Evolutionary conservation across 208 protist genomes (phyloP).

Genomic region (Leishmania major): DNA sequence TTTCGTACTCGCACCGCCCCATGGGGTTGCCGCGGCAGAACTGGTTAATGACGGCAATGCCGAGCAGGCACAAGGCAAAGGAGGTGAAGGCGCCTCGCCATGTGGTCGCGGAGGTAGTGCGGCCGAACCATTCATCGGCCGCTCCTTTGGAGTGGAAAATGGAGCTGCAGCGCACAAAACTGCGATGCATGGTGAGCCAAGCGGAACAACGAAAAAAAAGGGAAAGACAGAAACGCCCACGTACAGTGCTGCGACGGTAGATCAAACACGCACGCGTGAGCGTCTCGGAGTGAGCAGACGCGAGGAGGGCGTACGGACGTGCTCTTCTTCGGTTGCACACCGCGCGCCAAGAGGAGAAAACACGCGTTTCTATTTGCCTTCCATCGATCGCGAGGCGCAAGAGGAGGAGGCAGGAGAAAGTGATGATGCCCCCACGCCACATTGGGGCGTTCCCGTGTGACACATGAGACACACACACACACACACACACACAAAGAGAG

Average conservation of each 20-base stretch:
- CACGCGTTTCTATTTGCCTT: not conserved
- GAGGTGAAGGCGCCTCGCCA: constrained; percentile 40
- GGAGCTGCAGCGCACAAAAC: constrained; percentile 2
- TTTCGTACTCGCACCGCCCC: constrained; percentile 65
- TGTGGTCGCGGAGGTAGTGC: constrained; percentile 14
- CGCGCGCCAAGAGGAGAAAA: not conserved
- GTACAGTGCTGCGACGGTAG: not conserved
- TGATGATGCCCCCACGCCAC: not conserved
- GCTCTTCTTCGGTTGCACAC: not conserved
- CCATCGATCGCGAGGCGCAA: not conserved
- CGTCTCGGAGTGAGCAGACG: no score
- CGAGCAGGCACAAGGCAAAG: constrained; percentile 45
- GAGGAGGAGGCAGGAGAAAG: not conserved
- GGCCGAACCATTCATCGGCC: constrained; percentile 65
- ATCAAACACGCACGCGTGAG: not conserved
- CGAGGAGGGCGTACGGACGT: not conserved
- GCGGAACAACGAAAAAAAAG: not conserved
- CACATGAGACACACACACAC: not conserved
- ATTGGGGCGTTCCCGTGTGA: not conserved
- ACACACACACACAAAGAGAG: not conserved
- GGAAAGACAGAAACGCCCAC: not conserved
- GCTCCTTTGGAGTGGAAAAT: constrained; percentile 41
- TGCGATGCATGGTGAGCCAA: constrained; percentile 7
- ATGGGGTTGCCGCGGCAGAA: constrained; percentile 66
- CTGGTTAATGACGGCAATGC: constrained; percentile 71